Evolutionary conservation across 192 early-diverging fungal species (phyloP), one percentile per base, ranked within the genome.

Genomic region (Radiomyces spectabilis): DNA sequence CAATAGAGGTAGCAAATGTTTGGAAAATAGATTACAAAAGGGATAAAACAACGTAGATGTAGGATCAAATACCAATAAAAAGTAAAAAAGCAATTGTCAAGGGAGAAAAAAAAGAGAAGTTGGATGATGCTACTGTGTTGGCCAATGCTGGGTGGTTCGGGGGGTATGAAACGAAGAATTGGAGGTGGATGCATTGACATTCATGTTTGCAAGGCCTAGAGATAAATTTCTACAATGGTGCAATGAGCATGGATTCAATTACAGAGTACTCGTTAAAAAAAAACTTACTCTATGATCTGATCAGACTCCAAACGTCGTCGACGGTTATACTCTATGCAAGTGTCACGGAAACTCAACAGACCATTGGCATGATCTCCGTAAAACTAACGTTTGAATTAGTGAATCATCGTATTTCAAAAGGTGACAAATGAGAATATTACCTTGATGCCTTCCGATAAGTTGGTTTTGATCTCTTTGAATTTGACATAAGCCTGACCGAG

Each of bases 391-490:
- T n/a, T n/a, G n/a, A n/a, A n/a, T n/a, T n/a, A n/a, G n/a, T n/a
- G n/a, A n/a, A n/a, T n/a, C n/a, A n/a, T n/a, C n/a, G n/a, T n/a
- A n/a, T n/a, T n/a, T n/a, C n/a, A n/a, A n/a, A n/a, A n/a, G n/a
- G n/a, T n/a, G n/a, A n/a, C n/a, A n/a, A 56, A 53, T 42, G 3
- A 42, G 4, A 35, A 30, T 13, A 33, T 30, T 74, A 85, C 83
- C 80, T 86, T 80, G 13, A 75, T 60, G 5, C 92, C 92, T 65
- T 94, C 90, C 30, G 77, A 66, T 16, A 95, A 56, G 49, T 92
- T 93, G 3, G 66, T 72, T 21, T 80, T 75, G 2, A 90, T 84
- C 41, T 90, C 85, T 43, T 77, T 75, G 53, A 82, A 93, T 26
- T 76, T 73, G 62, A 85, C 77, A 54, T 86, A 89, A 8, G 82